Evolutionary conservation across 2,329 filamentous ascomycete genomes (phyloP), one percentile per base, ranked within the genome.

Genomic region (Hypocreales sp.): DNA sequence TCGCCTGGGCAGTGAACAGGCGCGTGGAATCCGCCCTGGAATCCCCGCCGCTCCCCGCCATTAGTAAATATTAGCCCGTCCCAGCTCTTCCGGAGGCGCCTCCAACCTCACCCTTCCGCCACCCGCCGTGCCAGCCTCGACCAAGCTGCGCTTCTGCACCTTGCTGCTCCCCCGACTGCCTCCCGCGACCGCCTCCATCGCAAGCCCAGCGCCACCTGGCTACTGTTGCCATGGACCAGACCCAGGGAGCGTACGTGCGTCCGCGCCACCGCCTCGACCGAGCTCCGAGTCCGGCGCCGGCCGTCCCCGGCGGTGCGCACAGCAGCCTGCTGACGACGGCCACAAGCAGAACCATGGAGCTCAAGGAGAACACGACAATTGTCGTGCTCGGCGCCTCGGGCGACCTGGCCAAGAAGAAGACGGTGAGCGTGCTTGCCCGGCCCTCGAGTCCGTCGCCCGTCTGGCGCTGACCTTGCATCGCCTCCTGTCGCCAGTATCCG

Each of bases 321-420:
- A 14, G 6, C 11, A 16, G 13, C 24, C 26, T 26, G 26, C 28
- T 23, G 20, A 17, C 7, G 12, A 7, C 21, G 16, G 12, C 20
- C 9, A 10, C 11, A n/a, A 38, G 39, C 54, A 92, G 83, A 51
- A 75, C 72, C 47, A 68, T 92, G 58, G 90, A 98, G 72, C 77
- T 98, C 50, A 98, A 94, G 69, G 83, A 95, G 51, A 92, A 98
- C 69, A 98, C 90, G 40, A 72, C 86, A 51, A 92, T 98, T 47
- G 72, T 98, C 47, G 90, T 98, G 46, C 76, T 98, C 41, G 90
- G 90, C 48, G 90, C 90, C 40, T 98, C 90, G 28, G 90, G 90
- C 47, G 90, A 98, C 67, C 64, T 98, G 41, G 90, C 90, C 27
- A 98, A 98, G 72, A 98, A 98, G 78, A 98, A 98, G 77, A 98